Percentiles rank a stretch among this genome's conserved stretches.
Conservation (phyloP, 257 asterid genomes). For the Verbena officinalis region DNA sequence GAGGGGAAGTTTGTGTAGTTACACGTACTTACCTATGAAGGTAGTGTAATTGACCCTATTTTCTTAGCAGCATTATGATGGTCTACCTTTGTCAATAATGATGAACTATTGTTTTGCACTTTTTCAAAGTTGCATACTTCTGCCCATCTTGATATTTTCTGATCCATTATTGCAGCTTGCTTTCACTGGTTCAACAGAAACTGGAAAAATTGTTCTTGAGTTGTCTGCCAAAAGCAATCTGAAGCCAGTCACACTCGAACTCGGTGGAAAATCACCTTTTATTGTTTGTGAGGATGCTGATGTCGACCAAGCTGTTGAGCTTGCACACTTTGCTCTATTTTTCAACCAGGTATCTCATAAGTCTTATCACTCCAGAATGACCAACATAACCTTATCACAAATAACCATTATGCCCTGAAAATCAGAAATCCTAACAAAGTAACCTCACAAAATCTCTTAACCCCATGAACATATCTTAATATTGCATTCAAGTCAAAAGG, state of each 20-base stretch:
- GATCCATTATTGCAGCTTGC: constrained; percentile 64
- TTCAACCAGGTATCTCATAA: constrained; percentile 91
- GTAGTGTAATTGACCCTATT: neutral
- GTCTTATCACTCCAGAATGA: constrained; percentile 6
- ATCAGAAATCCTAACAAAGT: no score
- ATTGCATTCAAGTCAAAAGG: no score
- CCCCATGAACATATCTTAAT: no score
- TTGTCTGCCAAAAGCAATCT: constrained; percentile 91
- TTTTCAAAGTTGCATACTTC: constrained; percentile 3
- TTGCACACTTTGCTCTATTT: constrained; percentile 88
- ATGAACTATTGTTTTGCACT: neutral
- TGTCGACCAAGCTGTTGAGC: constrained; percentile 86
- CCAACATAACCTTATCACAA: no score
- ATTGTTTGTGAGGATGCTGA: constrained; percentile 98
- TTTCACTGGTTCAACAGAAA: constrained; percentile 94
- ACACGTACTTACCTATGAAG: no score
- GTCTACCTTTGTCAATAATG: neutral
- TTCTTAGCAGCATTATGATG: neutral
- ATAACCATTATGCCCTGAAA: no score
- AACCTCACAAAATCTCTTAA: no score
- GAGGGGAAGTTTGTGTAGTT: no score
- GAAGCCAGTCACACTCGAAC: constrained; percentile 94
- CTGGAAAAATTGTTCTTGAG: constrained; percentile 73
- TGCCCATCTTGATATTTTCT: constrained; percentile 13
- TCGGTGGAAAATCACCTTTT: constrained; percentile 98